A percentile compares a stretch with the other conserved stretches of the same genome.
Conservation (phyloP, 2,329 filamentous ascomycete species). For the Colletotrichum simmondsii region DNA sequence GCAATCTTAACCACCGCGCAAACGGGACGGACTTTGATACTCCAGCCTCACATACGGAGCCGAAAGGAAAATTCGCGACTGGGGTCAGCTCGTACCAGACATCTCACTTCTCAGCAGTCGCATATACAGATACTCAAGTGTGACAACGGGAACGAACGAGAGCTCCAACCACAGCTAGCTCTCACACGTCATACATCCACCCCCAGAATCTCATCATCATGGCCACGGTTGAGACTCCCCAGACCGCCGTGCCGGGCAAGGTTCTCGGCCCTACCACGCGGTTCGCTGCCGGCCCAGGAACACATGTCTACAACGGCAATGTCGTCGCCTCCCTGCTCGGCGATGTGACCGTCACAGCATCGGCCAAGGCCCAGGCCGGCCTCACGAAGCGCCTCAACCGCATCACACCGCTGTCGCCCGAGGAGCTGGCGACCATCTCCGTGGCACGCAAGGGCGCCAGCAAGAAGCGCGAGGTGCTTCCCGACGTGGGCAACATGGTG, state of each 20-base stretch:
- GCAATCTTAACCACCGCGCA: constrained; percentile 11
- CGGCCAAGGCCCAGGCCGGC: constrained; percentile 57
- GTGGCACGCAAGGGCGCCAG: constrained; percentile 54
- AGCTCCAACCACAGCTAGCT: background rate
- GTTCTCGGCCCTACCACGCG: constrained; percentile 74
- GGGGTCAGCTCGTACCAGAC: background rate
- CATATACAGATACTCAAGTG: background rate
- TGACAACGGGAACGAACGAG: background rate
- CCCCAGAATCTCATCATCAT: constrained; percentile 35
- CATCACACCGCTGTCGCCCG: constrained; percentile 58
- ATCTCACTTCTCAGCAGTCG: background rate
- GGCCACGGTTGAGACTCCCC: constrained; percentile 51
- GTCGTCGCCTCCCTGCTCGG: constrained; percentile 88
- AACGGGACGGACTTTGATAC: constrained; percentile 15
- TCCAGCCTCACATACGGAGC: constrained; percentile 11
- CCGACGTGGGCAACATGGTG: constrained; percentile 82
- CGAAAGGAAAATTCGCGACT: background rate
- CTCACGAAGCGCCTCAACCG: constrained; percentile 70
- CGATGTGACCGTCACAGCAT: constrained; percentile 66
- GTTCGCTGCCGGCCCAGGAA: constrained; percentile 82
- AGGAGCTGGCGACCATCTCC: constrained; percentile 64
- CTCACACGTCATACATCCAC: constrained; percentile 20
- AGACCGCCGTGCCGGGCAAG: constrained; percentile 83
- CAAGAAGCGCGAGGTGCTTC: constrained; percentile 77
- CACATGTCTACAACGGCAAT: constrained; percentile 80